Conservation (phyloP, 305 asterid species). For the Fraxinus xanthoxyloides region DNA sequence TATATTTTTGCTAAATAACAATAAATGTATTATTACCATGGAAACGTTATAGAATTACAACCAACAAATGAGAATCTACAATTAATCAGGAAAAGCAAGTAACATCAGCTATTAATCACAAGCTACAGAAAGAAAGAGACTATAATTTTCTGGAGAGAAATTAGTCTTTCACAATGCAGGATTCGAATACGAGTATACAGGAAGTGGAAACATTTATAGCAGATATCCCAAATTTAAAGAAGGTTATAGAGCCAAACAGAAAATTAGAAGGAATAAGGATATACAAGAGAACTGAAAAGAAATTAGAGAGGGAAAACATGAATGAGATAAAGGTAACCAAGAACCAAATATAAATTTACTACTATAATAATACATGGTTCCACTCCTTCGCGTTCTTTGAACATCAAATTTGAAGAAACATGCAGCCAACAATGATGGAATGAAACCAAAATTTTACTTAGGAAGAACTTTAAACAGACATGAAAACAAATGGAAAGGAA, state of each 20-base stretch:
- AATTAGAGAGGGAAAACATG: neutral
- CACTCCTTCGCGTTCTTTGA: neutral
- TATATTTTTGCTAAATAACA: neutral
- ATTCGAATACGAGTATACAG: neutral
- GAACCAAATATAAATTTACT: neutral
- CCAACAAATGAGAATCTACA: neutral
- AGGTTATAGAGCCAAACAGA: neutral
- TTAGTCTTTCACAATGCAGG: neutral
- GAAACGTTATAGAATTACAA: neutral
- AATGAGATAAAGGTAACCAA: neutral
- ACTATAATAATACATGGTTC: neutral
- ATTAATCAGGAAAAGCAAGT: neutral
- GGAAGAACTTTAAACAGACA: neutral
- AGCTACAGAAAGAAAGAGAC: neutral
- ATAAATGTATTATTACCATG: neutral
- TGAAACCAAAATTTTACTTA: conserved; percentile 1
- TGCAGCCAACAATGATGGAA: conserved; percentile 6
- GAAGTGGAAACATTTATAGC: neutral
- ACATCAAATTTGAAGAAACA: neutral
- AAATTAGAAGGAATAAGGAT: neutral
- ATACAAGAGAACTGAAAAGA: neutral
- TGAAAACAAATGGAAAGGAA: neutral
- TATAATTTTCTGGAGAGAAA: neutral
- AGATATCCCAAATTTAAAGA: neutral
- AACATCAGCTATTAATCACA: neutral